A percentile compares a stretch with the other conserved stretches of the same genome.
phyloP scores from a whole-genome alignment of 2,329 filamentous ascomycete genomes.

The Atkinsonella texensis region DNA sequence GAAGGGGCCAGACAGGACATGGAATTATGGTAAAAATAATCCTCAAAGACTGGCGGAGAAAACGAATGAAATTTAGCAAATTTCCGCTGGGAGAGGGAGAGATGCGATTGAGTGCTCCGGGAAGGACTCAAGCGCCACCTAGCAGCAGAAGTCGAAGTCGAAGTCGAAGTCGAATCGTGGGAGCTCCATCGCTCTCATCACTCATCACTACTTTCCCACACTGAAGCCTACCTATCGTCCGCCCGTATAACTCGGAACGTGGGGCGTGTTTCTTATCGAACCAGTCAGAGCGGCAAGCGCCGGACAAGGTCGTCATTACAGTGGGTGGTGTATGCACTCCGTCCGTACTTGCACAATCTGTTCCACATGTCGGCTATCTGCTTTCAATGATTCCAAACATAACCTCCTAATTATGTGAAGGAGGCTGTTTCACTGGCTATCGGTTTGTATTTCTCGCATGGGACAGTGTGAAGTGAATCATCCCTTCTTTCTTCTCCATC shows the following conservation, averaged over 20 bases:
- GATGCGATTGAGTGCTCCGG: not conserved
- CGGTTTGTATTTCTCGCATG: too few relatives aligned
- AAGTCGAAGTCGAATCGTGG: not conserved
- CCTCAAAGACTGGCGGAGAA: not conserved
- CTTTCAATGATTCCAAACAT: too few relatives aligned
- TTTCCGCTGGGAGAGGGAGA: not conserved
- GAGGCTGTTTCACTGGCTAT: too few relatives aligned
- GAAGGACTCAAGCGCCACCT: not conserved
- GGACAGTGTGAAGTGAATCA: too few relatives aligned
- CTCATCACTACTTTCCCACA: not conserved
- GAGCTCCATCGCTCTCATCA: not conserved
- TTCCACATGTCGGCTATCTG: not conserved
- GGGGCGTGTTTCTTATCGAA: slow-evolving; percentile 6
- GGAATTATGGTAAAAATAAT: too few relatives aligned
- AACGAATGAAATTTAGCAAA: not conserved
- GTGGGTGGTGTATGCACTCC: too few relatives aligned
- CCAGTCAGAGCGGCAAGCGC: slow-evolving; percentile 1
- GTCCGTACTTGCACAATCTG: not conserved
- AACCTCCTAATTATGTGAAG: too few relatives aligned
- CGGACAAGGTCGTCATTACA: not conserved
- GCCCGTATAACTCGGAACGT: not conserved
- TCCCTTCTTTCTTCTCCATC: too few relatives aligned
- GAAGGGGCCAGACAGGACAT: not conserved
- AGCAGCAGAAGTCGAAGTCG: not conserved
- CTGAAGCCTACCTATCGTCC: not conserved